Conservation (phyloP, 148 eudicot genomes). For the Pouteria glomerata region DNA sequence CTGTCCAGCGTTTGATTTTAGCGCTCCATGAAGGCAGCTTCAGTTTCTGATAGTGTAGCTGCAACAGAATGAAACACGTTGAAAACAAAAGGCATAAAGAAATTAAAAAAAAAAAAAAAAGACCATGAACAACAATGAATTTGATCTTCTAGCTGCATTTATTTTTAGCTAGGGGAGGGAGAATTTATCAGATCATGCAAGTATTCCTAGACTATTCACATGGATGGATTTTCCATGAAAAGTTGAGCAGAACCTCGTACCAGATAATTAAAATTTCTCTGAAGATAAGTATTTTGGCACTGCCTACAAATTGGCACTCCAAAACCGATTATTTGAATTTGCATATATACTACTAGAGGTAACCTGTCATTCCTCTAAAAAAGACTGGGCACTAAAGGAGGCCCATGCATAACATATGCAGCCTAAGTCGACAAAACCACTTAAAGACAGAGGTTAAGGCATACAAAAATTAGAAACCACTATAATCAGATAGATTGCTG, state of each 20-base stretch:
- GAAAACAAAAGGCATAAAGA: slow-evolving; percentile 6
- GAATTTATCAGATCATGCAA: no score
- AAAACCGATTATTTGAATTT: not conserved
- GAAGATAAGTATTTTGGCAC: not conserved
- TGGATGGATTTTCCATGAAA: not conserved
- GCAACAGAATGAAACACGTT: slow-evolving; percentile 27
- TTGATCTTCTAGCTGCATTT: no score
- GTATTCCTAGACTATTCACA: not conserved
- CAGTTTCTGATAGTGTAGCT: slow-evolving; percentile 94
- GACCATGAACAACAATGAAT: not conserved
- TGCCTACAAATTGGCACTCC: not conserved
- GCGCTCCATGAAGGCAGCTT: slow-evolving; percentile 87
- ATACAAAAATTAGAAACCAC: slow-evolving; percentile 2
- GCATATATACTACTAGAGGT: not conserved
- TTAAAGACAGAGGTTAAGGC: not conserved
- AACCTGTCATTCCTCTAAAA: not conserved
- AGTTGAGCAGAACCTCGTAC: no score
- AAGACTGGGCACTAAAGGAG: not conserved
- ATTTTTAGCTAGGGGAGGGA: not conserved
- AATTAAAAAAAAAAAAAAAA: not conserved
- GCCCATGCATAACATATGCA: not conserved
- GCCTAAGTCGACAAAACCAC: not conserved
- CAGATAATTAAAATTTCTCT: no score
- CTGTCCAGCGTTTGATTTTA: slow-evolving; percentile 17
- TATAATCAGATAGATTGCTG: not conserved